Evolutionary conservation across 2,329 filamentous ascomycete genomes (phyloP).

Genomic region (Ambrosiella xylebori): DNA sequence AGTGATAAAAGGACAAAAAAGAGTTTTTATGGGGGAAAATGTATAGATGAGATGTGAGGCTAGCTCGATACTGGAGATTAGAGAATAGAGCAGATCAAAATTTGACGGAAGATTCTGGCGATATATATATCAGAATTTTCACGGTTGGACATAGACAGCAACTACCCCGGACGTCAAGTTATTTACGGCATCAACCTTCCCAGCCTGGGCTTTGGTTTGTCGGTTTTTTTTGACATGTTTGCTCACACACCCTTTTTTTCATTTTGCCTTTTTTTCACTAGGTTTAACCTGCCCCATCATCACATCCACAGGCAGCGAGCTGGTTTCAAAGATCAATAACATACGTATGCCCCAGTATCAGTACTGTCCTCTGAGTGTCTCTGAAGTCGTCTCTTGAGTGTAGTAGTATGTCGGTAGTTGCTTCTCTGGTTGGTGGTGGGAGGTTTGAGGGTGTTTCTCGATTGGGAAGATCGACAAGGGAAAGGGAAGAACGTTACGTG

Average conservation of each 20-base stretch:
- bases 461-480: not conserved
- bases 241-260: too few species aligned
- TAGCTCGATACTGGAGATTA: conserved; percentile 12
- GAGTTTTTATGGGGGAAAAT: not conserved
- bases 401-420: too few species aligned
- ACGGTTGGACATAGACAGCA: not conserved
- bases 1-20: conserved; percentile 3
- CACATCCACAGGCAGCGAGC: too few species aligned
- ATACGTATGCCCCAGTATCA: too few species aligned
- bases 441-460: not conserved
- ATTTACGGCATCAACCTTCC: too few species aligned
- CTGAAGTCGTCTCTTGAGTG: too few species aligned
- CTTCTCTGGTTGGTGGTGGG: not conserved
- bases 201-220: too few species aligned
- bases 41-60: conserved; percentile 1
- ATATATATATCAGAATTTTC: conserved; percentile 5
- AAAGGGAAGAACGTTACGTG: not conserved
- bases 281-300: too few species aligned
- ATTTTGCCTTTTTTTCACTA: too few species aligned
- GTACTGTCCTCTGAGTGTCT: too few species aligned
- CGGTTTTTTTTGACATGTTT: too few species aligned
- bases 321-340: too few species aligned
- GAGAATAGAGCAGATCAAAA: not conserved
- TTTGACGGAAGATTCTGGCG: not conserved
- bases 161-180: not conserved